Base-by-base conservation (phyloP, 495 filamentous ascomycete genomes). In the Daldinia vernicosa region DNA sequence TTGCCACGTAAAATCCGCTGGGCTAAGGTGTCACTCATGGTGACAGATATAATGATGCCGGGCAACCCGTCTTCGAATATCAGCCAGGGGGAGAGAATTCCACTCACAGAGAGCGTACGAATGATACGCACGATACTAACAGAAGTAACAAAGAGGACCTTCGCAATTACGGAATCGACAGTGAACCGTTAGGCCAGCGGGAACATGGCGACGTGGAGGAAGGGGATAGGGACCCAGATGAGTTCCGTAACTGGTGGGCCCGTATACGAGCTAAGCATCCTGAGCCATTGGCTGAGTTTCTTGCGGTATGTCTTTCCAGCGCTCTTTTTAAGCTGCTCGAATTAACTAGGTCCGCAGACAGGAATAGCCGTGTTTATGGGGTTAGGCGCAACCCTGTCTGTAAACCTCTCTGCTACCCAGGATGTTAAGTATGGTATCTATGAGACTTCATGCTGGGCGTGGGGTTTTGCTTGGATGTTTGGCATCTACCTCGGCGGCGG, bases 381-480 rank as follows among this genome's bases (percentile, higher is more conserved):
- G 22, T 82, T 87, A 68, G 83, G 77, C 30, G 82, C 79, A 45
- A 83, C 84, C 50, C 77, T 88, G 12, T 75, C 81, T 0, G 85
- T 87, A 17, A 84, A 82, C 6, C 66, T 84, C 6, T 82, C 81
- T 19, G 66, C 77, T 2, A 68, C 60, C 30, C 74, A 78, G 12
- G 68, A 69, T 0, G 81, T 80, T 3, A 80, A 82, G 40, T 86
- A 86, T 15, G 69, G 72, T n/a, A 72, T 24, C 28, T 74, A 66
- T 27, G 72, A 72, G 12, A 76, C 72, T 1, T 57, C 59, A 17
- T 81, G 77, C 19, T 87, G 83, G 84, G 80, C 82, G 8, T 89
- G 86, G 86, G 86, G 86, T 0, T 76, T 88, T 6, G 85, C 82
- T 11, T 83, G 83, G 30, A 88, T 88, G 86, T 81, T 87, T 47